Evolutionary conservation across 139 green algal species (phyloP), one percentile per base, ranked within the genome.

Genomic region (Volvox reticuliferus): DNA sequence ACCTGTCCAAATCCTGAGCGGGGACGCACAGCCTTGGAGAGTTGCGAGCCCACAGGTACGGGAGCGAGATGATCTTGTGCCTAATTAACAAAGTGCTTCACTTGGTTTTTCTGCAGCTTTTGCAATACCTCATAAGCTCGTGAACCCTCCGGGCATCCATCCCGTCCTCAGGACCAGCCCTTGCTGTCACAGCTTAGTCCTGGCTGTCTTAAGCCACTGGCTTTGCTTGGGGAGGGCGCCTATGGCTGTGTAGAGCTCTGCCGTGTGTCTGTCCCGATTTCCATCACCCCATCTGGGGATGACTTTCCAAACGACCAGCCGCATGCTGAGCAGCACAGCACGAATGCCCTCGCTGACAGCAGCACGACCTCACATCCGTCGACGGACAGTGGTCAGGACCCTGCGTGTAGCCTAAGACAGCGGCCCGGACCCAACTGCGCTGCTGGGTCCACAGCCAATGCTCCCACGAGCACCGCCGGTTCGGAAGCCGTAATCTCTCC

Each of bases 201-300:
- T 12, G 69, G 28, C 17, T 50, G 9, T 28, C 37, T 89, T 0
- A 71, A n/a, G 1, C 28, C 85, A 1, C 44, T 89, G n/a, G 55
- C 69, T 1, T 73, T 19, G 50, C 86, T 90, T 3, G 86, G 86
- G 13, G 73, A 83, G 12, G 86, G 86, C 20, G 71, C 86, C 3
- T 90, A 90, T 22, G 86, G 86, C 55, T 65, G 86, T 33, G 86
- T 90, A 19, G 86, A 90, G 30, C 86, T 90, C 28, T 90, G 86
- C 50, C 50, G 86, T 5, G 50, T 90, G 0, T 61, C 69, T 5
- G 71, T 89, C 0, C 37, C 85, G 9, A 26, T 69, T 1, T 35
- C 35, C 22, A 65, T 35, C 0, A 33, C 82, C 17, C 17, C 55
- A 17, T 18, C 75, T 24, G 18, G 6, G 30, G 30, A 61, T 55